These are phyloP conservation scores for Amanita phalloides DNA, from an alignment of 768 basidiomycete genomes.

Conservation along the genomic window DNA sequence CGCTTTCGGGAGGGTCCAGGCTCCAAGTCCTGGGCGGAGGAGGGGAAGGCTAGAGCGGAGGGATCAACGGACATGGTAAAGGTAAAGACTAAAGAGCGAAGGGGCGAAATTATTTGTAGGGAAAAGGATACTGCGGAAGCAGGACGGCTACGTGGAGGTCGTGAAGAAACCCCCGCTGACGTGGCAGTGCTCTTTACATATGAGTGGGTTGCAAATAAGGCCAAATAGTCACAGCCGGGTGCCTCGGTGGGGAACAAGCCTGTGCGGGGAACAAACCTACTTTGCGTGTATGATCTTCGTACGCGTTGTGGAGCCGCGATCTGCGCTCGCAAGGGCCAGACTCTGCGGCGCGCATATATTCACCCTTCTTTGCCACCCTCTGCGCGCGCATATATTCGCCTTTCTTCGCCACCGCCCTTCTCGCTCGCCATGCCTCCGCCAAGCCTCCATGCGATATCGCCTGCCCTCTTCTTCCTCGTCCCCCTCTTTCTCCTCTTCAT, in stretches of 20 bases:
- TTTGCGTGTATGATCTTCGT: no score
- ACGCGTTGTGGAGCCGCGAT: no score
- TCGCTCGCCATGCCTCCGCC: not conserved
- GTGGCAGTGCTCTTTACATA: slow-evolving; percentile 9
- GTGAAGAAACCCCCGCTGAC: slow-evolving; percentile 12
- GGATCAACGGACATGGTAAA: slow-evolving; percentile 18
- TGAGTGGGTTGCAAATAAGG: not conserved
- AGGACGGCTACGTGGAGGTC: slow-evolving; percentile 27
- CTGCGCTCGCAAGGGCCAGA: no score
- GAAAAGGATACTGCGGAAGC: slow-evolving; percentile 21
- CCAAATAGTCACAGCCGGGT: not conserved
- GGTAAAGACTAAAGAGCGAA: slow-evolving; percentile 4
- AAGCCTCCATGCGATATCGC: slow-evolving; percentile 5
- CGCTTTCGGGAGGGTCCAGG: slow-evolving; percentile 64
- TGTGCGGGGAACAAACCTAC: no score
- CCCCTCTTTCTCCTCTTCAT: slow-evolving; percentile 12
- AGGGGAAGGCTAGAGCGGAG: slow-evolving; percentile 19
- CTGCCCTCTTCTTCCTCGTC: slow-evolving; percentile 11
- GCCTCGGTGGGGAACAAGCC: no score
- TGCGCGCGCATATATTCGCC: no score
- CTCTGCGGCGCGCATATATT: no score
- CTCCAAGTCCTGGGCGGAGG: slow-evolving; percentile 13
- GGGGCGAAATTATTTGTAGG: slow-evolving; percentile 9
- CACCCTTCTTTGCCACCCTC: no score
- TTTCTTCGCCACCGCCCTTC: not conserved